Conservation (phyloP, 768 basidiomycete genomes). For the Lyophyllum atratum region DNA sequence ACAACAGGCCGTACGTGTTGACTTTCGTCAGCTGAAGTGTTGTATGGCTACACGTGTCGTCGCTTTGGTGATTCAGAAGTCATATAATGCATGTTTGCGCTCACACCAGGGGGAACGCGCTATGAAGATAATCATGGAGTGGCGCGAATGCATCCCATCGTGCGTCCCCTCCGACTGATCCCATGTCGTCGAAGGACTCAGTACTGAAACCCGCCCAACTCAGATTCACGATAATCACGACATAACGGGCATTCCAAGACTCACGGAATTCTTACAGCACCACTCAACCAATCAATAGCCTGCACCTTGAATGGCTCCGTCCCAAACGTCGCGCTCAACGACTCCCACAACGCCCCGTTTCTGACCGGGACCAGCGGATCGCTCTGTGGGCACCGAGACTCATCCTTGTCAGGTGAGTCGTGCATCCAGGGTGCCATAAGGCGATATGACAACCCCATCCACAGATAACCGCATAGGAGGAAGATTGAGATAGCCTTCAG, state of each 20-base stretch:
- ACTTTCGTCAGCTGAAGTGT: slow-evolving; percentile 64
- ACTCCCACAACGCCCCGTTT: slow-evolving; percentile 39
- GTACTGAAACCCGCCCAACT: slow-evolving; percentile 41
- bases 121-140: slow-evolving; percentile 56
- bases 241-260: slow-evolving; percentile 4
- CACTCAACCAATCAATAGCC: slow-evolving; percentile 49
- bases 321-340: slow-evolving; percentile 30
- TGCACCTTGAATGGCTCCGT: slow-evolving; percentile 38
- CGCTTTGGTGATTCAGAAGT: background rate
- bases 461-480: slow-evolving; percentile 8
- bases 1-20: slow-evolving; percentile 77
- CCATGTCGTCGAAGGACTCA: slow-evolving; percentile 54
- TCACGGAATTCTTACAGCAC: slow-evolving; percentile 49
- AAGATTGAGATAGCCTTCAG: background rate
- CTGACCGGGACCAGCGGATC: slow-evolving; percentile 40
- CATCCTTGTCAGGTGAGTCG: background rate
- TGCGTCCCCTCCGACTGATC: slow-evolving; percentile 46
- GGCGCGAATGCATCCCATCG: slow-evolving; percentile 55
- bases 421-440: background rate
- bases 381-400: slow-evolving; percentile 34
- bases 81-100: slow-evolving; percentile 22
- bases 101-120: slow-evolving; percentile 63
- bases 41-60: slow-evolving; percentile 44
- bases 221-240: background rate
- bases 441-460: background rate